Percentiles rank a stretch among this genome's conserved stretches.
These are phyloP conservation scores for Penicillium hesseltinei DNA, from an alignment of 2,329 filamentous ascomycete species.

Conservation along the genomic window DNA sequence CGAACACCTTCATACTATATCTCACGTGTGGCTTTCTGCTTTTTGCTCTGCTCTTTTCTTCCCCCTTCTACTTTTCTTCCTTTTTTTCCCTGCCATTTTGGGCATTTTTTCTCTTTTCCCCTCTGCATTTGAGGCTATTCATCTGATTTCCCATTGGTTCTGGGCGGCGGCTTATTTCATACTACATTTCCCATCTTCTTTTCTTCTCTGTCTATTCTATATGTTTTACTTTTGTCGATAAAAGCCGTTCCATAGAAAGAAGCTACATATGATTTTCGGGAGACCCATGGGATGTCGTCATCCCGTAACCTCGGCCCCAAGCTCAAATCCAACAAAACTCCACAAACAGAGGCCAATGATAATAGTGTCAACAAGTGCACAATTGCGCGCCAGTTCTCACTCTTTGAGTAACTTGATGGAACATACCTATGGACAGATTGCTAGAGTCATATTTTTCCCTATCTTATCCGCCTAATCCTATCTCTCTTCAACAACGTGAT, in stretches of 20 bases:
- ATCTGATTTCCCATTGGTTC: not conserved
- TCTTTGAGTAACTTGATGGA: not conserved
- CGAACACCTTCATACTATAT: conserved; percentile 5
- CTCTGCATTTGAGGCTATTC: not conserved
- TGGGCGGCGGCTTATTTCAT: not conserved
- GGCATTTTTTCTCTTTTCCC: conserved; percentile 1
- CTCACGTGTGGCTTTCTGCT: conserved; percentile 4
- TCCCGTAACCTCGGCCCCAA: conserved; percentile 11
- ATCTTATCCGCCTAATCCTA: not conserved
- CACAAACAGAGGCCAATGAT: not conserved
- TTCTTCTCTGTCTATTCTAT: not conserved
- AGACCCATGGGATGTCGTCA: conserved; percentile 17
- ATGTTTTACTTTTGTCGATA: not conserved
- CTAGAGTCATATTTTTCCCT: not conserved
- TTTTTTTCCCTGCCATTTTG: conserved; percentile 8
- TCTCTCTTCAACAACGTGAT: not conserved
- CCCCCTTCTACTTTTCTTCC: not conserved
- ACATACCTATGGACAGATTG: not conserved
- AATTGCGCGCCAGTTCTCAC: not conserved
- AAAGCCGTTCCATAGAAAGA: not conserved
- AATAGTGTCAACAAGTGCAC: not conserved
- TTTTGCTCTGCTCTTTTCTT: not conserved
- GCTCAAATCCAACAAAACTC: not conserved
- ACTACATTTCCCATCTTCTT: not conserved
- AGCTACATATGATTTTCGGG: conserved; percentile 2